These are phyloP conservation scores for Echeveria elegans DNA, from an alignment of 164 flowering plant species.

Conservation along the genomic window DNA sequence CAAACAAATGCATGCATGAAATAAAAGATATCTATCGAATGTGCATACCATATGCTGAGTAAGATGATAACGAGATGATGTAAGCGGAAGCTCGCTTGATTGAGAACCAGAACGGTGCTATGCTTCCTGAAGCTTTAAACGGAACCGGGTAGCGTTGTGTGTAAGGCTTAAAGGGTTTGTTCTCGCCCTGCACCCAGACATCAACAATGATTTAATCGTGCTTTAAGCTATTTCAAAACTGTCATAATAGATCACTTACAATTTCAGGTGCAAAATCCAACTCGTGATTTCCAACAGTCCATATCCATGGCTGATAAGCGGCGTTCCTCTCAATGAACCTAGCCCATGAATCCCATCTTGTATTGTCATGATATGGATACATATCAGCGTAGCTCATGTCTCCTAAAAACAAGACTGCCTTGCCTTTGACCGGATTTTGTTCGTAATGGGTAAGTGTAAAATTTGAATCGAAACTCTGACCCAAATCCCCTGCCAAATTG, in stretches of 20 bases:
- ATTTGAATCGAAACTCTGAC: slow-evolving; percentile 54
- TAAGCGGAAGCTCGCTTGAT: too few relatives aligned
- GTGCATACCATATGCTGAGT: too few relatives aligned
- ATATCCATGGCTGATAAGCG: too few relatives aligned
- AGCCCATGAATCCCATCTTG: slow-evolving; percentile 85
- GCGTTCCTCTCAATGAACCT: slow-evolving; percentile 65
- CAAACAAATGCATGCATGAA: background rate
- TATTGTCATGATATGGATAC: slow-evolving; percentile 48
- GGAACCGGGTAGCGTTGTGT: background rate
- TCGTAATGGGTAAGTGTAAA: slow-evolving; percentile 46
- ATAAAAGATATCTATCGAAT: background rate
- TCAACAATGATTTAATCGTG: slow-evolving; percentile 16
- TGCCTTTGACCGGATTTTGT: slow-evolving; percentile 30
- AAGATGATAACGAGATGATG: too few relatives aligned
- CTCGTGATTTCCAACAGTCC: too few relatives aligned
- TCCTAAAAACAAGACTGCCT: slow-evolving; percentile 44
- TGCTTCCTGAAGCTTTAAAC: background rate
- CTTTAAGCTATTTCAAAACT: too few relatives aligned
- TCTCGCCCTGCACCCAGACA: background rate
- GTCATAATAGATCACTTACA: too few relatives aligned
- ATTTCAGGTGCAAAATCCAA: too few relatives aligned
- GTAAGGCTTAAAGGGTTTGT: too few relatives aligned
- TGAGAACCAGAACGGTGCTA: background rate
- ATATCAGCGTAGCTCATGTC: slow-evolving; percentile 59
- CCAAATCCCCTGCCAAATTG: slow-evolving; percentile 75